Evolutionary conservation across 495 filamentous ascomycete genomes (phyloP), one percentile per base, ranked within the genome.

Genomic region (Daldinia loculata): DNA sequence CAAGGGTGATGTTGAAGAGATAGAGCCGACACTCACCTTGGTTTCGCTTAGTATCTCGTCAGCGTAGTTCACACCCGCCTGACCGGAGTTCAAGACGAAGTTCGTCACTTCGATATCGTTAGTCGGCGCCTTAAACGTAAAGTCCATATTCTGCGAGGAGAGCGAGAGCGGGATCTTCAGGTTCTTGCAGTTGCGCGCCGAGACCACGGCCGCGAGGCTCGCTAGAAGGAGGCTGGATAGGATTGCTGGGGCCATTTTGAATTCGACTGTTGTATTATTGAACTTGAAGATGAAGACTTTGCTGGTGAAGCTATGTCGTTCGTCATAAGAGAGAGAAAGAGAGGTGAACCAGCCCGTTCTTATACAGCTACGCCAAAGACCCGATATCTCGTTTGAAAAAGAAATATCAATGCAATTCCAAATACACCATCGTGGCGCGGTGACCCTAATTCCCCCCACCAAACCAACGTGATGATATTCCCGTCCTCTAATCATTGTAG

Each of bases 91-190:
- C 43, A 48, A 12, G 43, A 48, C 19, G 19, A 11, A 48, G 43
- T 48, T 24, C 0, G 43, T 48, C 4, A 48, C 43, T 24, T 48
- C 43, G 43, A 48, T 48, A 48, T 48, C 43, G 43, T 22, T 48
- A 1, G 7, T 14, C 3, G 43, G 43, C 19, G 17, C 19, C 43
- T 48, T 48, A 15, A 24, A 11, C 17, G 19, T 22, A 19, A 48
- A 48, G 43, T 24, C 43, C 1, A 53, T 72, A 22, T 81, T 79
- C 24, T 69, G 66, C 17, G 81, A 67, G 3, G 78, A 76, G 52
- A 84, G 75, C 15, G 68, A 69, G 38, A 84, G 63, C 6, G 80
- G 78, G 22, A 84, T 70, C 12, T 75, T 81, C 2, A 81, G 30
- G 51, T 83, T 75, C 29, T 65, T 68, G 71, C 80, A 82, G 22